Evolutionary conservation across 1,284 basidiomycete species (phyloP).

Genomic region (Neolentinus lepideus): DNA sequence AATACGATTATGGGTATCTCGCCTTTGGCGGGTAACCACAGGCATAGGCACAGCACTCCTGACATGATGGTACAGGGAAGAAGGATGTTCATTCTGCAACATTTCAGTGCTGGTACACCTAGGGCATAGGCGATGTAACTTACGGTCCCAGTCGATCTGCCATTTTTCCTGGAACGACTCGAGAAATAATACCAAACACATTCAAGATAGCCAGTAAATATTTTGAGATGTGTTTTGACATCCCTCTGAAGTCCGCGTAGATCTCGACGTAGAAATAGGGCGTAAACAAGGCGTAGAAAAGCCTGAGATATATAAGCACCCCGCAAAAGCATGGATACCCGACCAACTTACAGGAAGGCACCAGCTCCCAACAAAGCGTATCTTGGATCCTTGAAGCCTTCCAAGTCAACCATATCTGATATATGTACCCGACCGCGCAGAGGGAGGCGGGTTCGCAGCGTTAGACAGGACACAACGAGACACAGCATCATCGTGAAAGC

Average conservation of each 20-base stretch:
- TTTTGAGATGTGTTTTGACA: slow-evolving; percentile 32
- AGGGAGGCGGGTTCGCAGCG: slow-evolving; percentile 20
- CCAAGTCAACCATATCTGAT: slow-evolving; percentile 18
- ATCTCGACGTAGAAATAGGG: slow-evolving; percentile 59
- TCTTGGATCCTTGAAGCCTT: slow-evolving; percentile 21
- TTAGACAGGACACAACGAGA: slow-evolving; percentile 18
- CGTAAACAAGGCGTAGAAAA: slow-evolving; percentile 44
- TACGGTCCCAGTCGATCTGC: slow-evolving; percentile 50
- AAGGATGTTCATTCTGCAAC: slow-evolving; percentile 48
- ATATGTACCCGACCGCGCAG: slow-evolving; percentile 10
- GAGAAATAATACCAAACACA: slow-evolving; percentile 51
- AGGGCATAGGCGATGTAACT: slow-evolving; percentile 4
- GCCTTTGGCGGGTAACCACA: slow-evolving; percentile 45
- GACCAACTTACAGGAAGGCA: slow-evolving; percentile 20
- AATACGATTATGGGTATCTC: slow-evolving; percentile 42
- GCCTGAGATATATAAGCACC: too few relatives aligned
- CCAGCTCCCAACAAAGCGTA: slow-evolving; percentile 23
- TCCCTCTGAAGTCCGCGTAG: slow-evolving; percentile 31
- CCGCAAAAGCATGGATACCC: too few relatives aligned
- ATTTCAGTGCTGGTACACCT: not conserved
- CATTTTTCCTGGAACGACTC: slow-evolving; percentile 50
- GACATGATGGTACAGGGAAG: slow-evolving; percentile 50
- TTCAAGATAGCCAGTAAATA: slow-evolving; percentile 60
- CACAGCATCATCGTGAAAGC: slow-evolving; percentile 26
- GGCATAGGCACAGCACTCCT: slow-evolving; percentile 43